Evolutionary conservation across 1,284 basidiomycete species (phyloP).

Genomic region (Cutaneotrichosporon sp.): DNA sequence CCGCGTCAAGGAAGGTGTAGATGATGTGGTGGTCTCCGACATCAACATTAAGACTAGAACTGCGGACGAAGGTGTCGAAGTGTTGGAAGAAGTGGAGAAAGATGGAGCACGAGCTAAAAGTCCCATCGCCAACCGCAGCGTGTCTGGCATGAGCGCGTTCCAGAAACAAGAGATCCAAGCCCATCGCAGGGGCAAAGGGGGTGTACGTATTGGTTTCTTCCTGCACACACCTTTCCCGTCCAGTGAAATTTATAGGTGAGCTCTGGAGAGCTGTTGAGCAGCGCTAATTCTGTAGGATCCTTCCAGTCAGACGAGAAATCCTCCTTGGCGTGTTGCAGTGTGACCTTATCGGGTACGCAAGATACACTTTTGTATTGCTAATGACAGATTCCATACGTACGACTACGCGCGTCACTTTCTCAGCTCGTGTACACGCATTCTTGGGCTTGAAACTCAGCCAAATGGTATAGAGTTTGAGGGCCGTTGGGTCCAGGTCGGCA

Average conservation of each 20-base stretch:
- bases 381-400: conserved; percentile 83
- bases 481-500: conserved; percentile 91
- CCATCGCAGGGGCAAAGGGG: conserved; percentile 45
- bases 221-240: conserved; percentile 97
- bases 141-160: conserved; percentile 36
- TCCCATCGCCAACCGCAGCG: conserved; percentile 17
- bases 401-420: conserved; percentile 99
- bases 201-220: conserved; percentile 94
- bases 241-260: conserved; percentile 92
- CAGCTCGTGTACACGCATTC: conserved; percentile 93
- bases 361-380: not conserved
- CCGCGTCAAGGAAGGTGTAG: conserved; percentile 69
- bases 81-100: conserved; percentile 38
- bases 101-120: conserved; percentile 34
- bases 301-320: conserved; percentile 95
- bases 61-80: conserved; percentile 37
- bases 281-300: conserved; percentile 58
- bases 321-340: conserved; percentile 91
- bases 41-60: conserved; percentile 24
- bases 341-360: conserved; percentile 76
- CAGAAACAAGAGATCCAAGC: conserved; percentile 43
- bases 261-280: conserved; percentile 1
- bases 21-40: conserved; percentile 53
- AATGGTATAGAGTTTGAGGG: conserved; percentile 97
- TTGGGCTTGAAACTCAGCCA: conserved; percentile 93